Evolutionary conservation across 1,139 yeast genomes (phyloP).

Genomic region (Hansenula lynferdii): DNA sequence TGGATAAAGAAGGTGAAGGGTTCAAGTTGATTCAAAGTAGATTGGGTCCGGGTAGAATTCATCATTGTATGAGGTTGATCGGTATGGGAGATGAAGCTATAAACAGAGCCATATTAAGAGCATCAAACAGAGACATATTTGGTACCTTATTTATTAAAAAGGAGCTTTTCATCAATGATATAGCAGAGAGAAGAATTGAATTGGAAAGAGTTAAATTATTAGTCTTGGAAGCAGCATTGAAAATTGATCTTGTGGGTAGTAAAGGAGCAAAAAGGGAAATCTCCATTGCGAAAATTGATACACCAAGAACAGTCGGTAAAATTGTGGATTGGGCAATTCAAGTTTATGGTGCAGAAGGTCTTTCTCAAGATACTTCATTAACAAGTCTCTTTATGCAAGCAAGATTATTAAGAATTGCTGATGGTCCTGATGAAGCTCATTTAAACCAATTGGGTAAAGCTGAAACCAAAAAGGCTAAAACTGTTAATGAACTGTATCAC

Average conservation of each 20-base stretch:
- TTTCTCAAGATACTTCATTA: conserved; percentile 55
- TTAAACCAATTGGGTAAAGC: conserved; percentile 47
- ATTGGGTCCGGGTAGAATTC: conserved; percentile 70
- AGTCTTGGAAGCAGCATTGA: conserved; percentile 63
- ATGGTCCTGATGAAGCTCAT: conserved; percentile 76
- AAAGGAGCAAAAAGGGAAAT: conserved; percentile 56
- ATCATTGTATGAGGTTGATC: conserved; percentile 68
- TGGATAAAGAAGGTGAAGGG: conserved; percentile 55
- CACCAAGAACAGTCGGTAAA: conserved; percentile 52
- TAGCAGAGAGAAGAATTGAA: conserved; percentile 56
- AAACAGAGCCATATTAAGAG: conserved; percentile 47
- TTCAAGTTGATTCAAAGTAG: conserved; percentile 67
- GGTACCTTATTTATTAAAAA: conserved; percentile 51
- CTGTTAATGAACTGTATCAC: conserved; percentile 15
- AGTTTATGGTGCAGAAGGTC: conserved; percentile 67
- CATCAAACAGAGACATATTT: conserved; percentile 50
- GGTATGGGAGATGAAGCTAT: conserved; percentile 66
- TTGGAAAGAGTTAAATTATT: conserved; percentile 53
- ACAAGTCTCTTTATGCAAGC: conserved; percentile 52
- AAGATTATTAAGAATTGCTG: conserved; percentile 64
- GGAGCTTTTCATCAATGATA: conserved; percentile 46
- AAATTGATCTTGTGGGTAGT: conserved; percentile 52
- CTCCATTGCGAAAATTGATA: conserved; percentile 65
- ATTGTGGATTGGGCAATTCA: conserved; percentile 67
- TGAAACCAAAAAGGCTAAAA: conserved; percentile 24